A percentile compares a stretch with the other conserved stretches of the same genome.
These are phyloP conservation scores for Malania oleifera DNA, from an alignment of 164 flowering plant genomes.

Conservation along the genomic window DNA sequence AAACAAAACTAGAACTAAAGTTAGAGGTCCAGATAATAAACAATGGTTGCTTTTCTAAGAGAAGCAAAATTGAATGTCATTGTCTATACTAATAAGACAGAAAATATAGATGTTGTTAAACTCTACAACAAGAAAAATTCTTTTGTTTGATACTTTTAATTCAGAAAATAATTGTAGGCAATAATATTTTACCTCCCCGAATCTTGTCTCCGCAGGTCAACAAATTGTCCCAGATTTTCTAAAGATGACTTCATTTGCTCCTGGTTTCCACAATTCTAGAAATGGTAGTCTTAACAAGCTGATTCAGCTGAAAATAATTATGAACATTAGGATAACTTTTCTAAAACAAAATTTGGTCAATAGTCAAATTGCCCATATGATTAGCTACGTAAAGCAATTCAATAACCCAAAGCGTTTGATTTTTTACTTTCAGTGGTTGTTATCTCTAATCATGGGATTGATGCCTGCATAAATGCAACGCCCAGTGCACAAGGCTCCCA, in stretches of 20 bases:
- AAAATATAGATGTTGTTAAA: too few species aligned
- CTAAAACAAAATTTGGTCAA: too few species aligned
- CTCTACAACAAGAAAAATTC: not conserved
- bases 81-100: not conserved
- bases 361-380: too few species aligned
- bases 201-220: not conserved
- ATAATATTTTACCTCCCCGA: conserved; percentile 4
- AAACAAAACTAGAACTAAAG: not conserved
- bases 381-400: too few species aligned
- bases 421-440: too few species aligned
- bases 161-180: not conserved
- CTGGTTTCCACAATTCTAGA: not conserved
- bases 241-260: not conserved
- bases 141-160: not conserved
- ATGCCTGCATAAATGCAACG: too few species aligned
- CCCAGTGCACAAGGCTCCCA: too few species aligned
- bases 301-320: too few species aligned
- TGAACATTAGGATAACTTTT: too few species aligned
- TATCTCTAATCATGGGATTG: too few species aligned
- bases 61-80: not conserved
- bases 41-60: not conserved
- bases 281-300: too few species aligned
- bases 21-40: not conserved
- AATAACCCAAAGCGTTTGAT: too few species aligned
- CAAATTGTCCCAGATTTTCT: not conserved